Evolutionary conservation across 2,329 filamentous ascomycete genomes (phyloP).

Genomic region (Cyclaneusma minus): DNA sequence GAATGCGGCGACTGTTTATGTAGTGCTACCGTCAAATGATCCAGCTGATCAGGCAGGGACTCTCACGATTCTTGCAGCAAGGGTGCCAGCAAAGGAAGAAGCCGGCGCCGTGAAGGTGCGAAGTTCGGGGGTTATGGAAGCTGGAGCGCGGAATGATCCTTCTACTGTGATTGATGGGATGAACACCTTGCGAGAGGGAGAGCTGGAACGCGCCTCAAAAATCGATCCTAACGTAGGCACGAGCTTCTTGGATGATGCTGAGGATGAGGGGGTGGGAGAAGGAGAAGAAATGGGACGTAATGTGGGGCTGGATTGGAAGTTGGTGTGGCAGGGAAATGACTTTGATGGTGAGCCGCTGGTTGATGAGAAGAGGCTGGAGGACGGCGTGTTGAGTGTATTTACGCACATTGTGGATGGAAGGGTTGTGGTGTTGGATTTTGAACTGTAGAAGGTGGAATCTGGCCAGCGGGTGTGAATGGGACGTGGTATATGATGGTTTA

Average conservation of each 20-base stretch:
- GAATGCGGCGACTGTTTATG: constrained; percentile 6
- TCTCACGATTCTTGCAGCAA: constrained; percentile 8
- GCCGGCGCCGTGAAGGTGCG: no score
- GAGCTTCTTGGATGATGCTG: constrained; percentile 2
- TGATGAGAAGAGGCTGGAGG: constrained; percentile 10
- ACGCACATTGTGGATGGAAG: constrained; percentile 4
- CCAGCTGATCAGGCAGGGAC: constrained; percentile 5
- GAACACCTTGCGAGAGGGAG: no score
- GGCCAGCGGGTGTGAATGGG: no score
- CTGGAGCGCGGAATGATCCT: no score
- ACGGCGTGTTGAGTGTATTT: constrained; percentile 11
- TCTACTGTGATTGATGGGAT: no score
- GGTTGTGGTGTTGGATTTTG: constrained; percentile 11
- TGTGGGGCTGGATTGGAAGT: constrained; percentile 10
- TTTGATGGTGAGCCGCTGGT: constrained; percentile 13
- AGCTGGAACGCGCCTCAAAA: no score
- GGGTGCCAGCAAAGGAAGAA: no score
- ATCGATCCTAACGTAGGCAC: no score
- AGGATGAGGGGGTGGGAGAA: constrained; percentile 8
- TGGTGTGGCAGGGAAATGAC: constrained; percentile 9
- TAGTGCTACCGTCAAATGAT: constrained; percentile 11
- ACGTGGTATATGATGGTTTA: no score
- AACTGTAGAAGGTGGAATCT: no score
- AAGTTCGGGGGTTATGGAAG: no score
- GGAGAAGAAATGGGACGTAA: constrained; percentile 12